phyloP scores from a whole-genome alignment of 495 filamentous ascomycete species.

The Podospora tetraspora region DNA sequence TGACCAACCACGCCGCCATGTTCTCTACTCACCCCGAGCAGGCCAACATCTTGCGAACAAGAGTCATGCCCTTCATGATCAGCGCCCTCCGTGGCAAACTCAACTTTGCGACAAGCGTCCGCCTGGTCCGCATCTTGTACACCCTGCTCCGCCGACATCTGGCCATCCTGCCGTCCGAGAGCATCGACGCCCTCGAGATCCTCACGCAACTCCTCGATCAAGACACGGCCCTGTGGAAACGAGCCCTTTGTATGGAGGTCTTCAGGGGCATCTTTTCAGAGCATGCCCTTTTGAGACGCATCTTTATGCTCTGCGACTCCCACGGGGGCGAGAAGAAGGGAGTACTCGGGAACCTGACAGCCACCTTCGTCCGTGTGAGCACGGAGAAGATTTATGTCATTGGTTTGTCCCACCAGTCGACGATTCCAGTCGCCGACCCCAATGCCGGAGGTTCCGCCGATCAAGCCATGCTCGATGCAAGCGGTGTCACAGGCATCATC shows the following conservation, averaged over 20 bases:
- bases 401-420: conserved; percentile 80
- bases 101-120: conserved; percentile 76
- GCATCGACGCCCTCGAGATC: conserved; percentile 77
- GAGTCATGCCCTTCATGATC: conserved; percentile 77
- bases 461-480: conserved; percentile 80
- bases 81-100: conserved; percentile 70
- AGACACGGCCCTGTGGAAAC: conserved; percentile 75
- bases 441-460: conserved; percentile 51
- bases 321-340: conserved; percentile 62
- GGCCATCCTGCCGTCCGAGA: conserved; percentile 66
- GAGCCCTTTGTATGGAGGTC: conserved; percentile 84
- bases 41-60: conserved; percentile 67
- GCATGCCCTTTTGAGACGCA: conserved; percentile 65
- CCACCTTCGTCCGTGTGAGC: conserved; percentile 77
- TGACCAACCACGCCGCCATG: conserved; percentile 76
- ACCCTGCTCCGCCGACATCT: conserved; percentile 73
- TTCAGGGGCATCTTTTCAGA: conserved; percentile 81
- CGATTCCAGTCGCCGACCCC: conserved; percentile 54
- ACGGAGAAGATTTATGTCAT: conserved; percentile 85
- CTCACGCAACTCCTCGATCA: conserved; percentile 85
- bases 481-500: conserved; percentile 83
- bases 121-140: conserved; percentile 74
- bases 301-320: conserved; percentile 75
- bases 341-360: conserved; percentile 72
- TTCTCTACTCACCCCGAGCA: conserved; percentile 77